Base-by-base conservation (phyloP, 495 filamentous ascomycete species). In the Cairneyella variabilis region DNA sequence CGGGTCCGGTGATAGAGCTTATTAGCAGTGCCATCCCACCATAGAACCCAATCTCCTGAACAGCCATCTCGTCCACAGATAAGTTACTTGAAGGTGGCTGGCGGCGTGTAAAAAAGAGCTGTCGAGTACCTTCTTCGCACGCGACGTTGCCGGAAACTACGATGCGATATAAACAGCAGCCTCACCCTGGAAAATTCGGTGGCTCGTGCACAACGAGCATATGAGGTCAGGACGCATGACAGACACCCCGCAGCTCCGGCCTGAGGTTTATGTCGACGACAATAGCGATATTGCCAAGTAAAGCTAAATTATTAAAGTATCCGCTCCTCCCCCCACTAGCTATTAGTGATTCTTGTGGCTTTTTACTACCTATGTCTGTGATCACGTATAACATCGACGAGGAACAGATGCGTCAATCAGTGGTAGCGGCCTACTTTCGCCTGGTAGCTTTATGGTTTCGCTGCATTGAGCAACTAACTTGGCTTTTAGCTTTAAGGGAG, bases 261-360 rank as follows among this genome's bases (percentile, higher is more conserved):
- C 93, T 2, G 90, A 95, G 59, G 96, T 97, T 57, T 84, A 87
- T 54, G 86, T 97, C 25, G 91, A 96, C 56, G 85, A 79, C 40
- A 72, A 75, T 21, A 61, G 69, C 26, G 52, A 62, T 18, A 22
- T 50, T 36, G 27, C 52, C 1, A 54, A 51, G 34, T 51, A 58
- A 49, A 2, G 51, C 18, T 45, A 30, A 10, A 22, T 40, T 12
- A 34, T 48, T 48, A 12, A 37, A n/a, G 55, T 60, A 4, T n/a
- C 41, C 57, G 46, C 41, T 59, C 2, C 48, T 64, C 5, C 62
- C 62, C 12, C 59, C 62, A 44, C 18, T 38, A 9, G 47, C 48
- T 27, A 52, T 44, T 20, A 46, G 25, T 16, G 50, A 61, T 36
- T 11, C 37, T 17, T 56, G 54, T 18, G 32, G 47, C 18, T 57